These are phyloP conservation scores for Aureobasidium melanogenum DNA, from an alignment of 2,329 filamentous ascomycete species.

Conservation along the genomic window DNA sequence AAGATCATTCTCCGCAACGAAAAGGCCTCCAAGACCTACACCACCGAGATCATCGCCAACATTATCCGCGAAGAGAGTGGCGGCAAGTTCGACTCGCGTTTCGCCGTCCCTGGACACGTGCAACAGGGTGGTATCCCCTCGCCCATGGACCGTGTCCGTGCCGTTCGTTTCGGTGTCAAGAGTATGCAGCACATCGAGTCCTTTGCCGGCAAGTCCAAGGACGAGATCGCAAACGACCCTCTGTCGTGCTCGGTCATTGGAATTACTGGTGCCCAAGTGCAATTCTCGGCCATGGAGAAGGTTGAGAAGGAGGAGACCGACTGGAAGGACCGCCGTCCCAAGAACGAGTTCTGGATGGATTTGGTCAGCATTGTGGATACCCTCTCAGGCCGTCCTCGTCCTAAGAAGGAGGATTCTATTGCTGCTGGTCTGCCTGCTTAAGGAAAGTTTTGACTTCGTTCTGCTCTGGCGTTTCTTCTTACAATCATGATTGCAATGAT, in stretches of 20 bases:
- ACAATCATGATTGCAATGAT: conserved; percentile 10
- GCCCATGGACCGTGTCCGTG: conserved; percentile 90
- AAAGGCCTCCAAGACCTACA: conserved; percentile 83
- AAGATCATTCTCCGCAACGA: conserved; percentile 97
- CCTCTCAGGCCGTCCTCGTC: conserved; percentile 56
- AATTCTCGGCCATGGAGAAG: conserved; percentile 73
- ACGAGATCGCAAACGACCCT: conserved; percentile 64
- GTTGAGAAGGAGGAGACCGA: conserved; percentile 83
- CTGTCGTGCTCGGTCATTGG: conserved; percentile 77
- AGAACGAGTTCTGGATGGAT: conserved; percentile 73
- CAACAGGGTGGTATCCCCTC: conserved; percentile 90
- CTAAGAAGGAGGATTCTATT: conserved; percentile 12
- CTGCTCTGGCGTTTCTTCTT: not conserved
- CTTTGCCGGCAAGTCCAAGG: conserved; percentile 57
- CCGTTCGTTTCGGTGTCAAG: conserved; percentile 85
- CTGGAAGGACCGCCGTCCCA: conserved; percentile 82
- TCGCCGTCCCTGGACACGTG: conserved; percentile 87
- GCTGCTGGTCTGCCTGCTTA: conserved; percentile 6
- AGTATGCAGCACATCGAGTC: conserved; percentile 85
- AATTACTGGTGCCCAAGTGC: conserved; percentile 79
- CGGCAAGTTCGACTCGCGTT: conserved; percentile 83
- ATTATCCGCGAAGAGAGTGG: conserved; percentile 93
- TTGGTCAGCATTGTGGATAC: conserved; percentile 78
- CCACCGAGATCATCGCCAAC: conserved; percentile 83
- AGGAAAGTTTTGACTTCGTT: not conserved